Base-by-base conservation (phyloP, 305 asterid genomes). In the Fraxinus latifolia region DNA sequence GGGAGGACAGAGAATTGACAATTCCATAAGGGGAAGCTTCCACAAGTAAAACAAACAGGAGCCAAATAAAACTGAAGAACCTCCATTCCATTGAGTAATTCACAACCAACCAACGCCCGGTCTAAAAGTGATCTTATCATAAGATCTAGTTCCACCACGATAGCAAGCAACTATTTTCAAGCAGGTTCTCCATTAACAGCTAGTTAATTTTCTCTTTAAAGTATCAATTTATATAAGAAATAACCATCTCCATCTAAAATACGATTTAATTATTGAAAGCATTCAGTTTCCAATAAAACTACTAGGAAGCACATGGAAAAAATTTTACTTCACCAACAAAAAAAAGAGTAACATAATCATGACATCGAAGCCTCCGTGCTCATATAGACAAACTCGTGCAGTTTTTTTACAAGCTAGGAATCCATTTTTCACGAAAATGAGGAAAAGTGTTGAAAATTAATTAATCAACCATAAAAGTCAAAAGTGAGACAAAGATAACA, bases 311-410 rank as follows among this genome's bases (percentile, higher is more conserved):
- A 78, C 50, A 58, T 23, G 0, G 44, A 42, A 71, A 79, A 6
- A 25, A n/a, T 7, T 42, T 47, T 37, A 60, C 3, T 71, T 34
- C 31, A 5, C 50, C 74, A n/a, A 29, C 3, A 55, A 12, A 70
- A n/a, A 76, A 74, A 27, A 12, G 78, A 21, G 60, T n/a, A 25
- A 27, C 74, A 33, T 82, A 76, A 62, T 70, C 36, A 76, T 23
- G 39, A 72, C 76, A 68, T 32, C 67, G 65, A n/a, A 29, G 55
- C 14, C 75, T 83, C 25, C 25, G 19, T 75, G 67, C 80, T 70
- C 65, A 71, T 77, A 77, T 70, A 55, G 50, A 68, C 15, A 47
- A 31, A 68, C 8, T 29, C 9, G 19, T 17, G 47, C 82, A 76
- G 36, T 39, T 14, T 27, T 14, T 34, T 82, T 78, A 15, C 55